Evolutionary conservation across 345 rosid genomes (phyloP), one percentile per base, ranked within the genome.

Genomic region (Populus pruinosa): DNA sequence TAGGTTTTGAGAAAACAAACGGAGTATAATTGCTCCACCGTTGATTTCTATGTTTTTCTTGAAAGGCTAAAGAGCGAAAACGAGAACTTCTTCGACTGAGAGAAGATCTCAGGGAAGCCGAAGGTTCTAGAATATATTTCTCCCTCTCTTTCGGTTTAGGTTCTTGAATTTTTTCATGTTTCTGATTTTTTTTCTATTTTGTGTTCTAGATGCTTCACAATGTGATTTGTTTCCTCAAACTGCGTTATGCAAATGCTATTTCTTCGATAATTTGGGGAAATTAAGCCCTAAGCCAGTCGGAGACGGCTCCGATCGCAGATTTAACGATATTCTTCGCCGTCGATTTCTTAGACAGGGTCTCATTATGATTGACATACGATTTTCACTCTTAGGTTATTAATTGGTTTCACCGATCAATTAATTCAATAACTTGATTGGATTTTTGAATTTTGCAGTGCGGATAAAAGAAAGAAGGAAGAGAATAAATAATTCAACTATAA

Each of bases 31-130:
- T 2, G 23, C 1, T 6, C 71, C 77, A 66, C 33, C 17, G n/a
- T 39, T 69, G 70, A 35, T 72, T 56, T n/a, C 33, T 4, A 33
- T 33, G 5, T 33, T 66, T 80, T 77, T 70, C 39, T 74, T 79
- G 78, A 72, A 77, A 96, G 98, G 98, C 97, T 5, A 89, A 86
- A 85, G 92, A 94, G 82, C 88, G 95, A 78, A 94, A 94, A 82
- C 89, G 83, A 76, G 97, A 91, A 85, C 81, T 96, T 39, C 64
- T 87, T 80, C 89, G 87, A 20, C 92, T 92, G 56, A 86, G 86
- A 81, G 95, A 91, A 76, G 90, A 92, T 83, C 93, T 94, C 80
- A 89, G 85, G 87, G 91, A 91, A 76, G 91, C 94, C 12, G 91
- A 94, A 89, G 95, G 95, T 89, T 81, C 29, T 13, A 18, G 62